Conservation (phyloP, 306 rosid genomes). For the Malus sylvestris region DNA sequence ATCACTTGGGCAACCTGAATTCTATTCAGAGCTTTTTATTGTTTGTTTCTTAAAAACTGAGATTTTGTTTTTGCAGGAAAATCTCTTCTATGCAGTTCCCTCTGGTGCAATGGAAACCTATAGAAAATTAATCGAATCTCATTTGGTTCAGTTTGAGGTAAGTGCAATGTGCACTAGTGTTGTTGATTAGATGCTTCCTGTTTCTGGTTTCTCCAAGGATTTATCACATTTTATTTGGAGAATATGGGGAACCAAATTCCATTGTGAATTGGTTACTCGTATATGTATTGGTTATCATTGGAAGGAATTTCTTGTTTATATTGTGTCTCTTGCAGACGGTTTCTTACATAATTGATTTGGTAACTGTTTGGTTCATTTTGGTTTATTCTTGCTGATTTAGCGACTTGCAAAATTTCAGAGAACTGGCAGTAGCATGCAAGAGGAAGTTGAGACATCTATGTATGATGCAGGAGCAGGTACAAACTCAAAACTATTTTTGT, state of each 20-base stretch:
- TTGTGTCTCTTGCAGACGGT: not conserved
- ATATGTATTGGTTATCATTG: not conserved
- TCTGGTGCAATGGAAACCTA: conserved; percentile 73
- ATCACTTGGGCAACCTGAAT: not conserved
- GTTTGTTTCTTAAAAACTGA: conserved; percentile 6
- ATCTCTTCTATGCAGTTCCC: conserved; percentile 70
- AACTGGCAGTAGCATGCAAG: conserved; percentile 65
- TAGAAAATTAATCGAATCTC: conserved; percentile 82
- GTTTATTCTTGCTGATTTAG: conserved; percentile 6
- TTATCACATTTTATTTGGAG: not conserved
- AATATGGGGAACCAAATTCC: not conserved
- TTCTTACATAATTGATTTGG: not conserved
- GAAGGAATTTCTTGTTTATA: not conserved
- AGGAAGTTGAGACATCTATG: conserved; percentile 78
- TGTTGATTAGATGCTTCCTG: not conserved
- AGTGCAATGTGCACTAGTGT: not conserved
- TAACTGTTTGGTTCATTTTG: not conserved
- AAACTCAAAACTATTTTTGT: conserved; percentile 13
- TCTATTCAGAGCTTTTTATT: not conserved
- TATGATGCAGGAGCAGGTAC: conserved; percentile 74
- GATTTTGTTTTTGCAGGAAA: conserved; percentile 61
- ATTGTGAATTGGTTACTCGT: not conserved
- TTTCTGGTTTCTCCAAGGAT: conserved; percentile 5
- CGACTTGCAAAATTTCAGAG: conserved; percentile 46
- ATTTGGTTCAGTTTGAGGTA: conserved; percentile 62